Evolutionary conservation across 2,329 filamentous ascomycete genomes (phyloP).

Genomic region (Dactylellina haptotyla): DNA sequence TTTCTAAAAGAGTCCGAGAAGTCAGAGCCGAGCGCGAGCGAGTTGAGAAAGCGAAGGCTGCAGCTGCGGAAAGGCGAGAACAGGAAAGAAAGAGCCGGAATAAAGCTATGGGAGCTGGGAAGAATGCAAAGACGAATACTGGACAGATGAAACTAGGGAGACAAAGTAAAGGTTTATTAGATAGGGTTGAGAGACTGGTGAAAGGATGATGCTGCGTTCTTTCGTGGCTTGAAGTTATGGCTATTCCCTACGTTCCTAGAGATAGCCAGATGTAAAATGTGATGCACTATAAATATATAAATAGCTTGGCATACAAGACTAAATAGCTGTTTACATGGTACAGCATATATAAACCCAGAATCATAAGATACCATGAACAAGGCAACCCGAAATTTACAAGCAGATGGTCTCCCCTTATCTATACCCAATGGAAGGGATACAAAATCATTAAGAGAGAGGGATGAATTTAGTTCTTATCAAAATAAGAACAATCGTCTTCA

Average conservation of each 20-base stretch:
- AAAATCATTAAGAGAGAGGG: neutral
- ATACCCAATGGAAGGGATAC: too few species aligned
- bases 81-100: constrained; percentile 70
- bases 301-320: too few species aligned
- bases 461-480: neutral
- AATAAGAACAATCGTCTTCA: constrained; percentile 1
- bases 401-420: too few species aligned
- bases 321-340: too few species aligned
- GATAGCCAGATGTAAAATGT: too few species aligned
- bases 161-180: constrained; percentile 80
- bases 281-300: too few species aligned
- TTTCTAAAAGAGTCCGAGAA: constrained; percentile 55
- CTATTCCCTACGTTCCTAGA: too few species aligned
- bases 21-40: constrained; percentile 72
- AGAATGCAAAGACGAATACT: constrained; percentile 69
- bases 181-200: constrained; percentile 80
- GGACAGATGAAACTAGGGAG: constrained; percentile 82
- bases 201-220: constrained; percentile 58
- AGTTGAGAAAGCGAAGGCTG: constrained; percentile 69
- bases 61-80: constrained; percentile 74
- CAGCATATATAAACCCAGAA: too few species aligned
- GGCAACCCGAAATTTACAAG: too few species aligned
- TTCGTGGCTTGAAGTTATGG: too few species aligned
- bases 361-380: too few species aligned
- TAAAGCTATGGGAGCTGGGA: constrained; percentile 70